Base-by-base conservation (phyloP, 495 filamentous ascomycete species). In the Hyaloscypha finlandica region DNA sequence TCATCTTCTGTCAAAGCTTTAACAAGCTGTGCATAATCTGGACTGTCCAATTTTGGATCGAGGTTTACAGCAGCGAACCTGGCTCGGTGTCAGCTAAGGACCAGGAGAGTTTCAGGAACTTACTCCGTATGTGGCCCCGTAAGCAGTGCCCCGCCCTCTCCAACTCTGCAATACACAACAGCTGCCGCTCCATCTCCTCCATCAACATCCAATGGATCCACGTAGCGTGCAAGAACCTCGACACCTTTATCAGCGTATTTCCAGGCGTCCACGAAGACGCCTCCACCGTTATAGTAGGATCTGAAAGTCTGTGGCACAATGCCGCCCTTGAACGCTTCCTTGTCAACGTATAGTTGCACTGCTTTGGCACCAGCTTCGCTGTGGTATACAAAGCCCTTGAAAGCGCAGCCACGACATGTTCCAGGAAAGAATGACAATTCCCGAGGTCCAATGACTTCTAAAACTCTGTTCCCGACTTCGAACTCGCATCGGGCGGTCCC, bases 61-160 rank as follows among this genome's bases (percentile, higher is more conserved):
- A 98, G 85, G 71, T 96, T 97, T 45, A 80, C 83, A 8, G 90
- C 87, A 4, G 93, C 90, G 76, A 99, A 99, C 73, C 93, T 97
- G 55, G 59, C 14, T n/a, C 51, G 6, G 5, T 55, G 25, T 67
- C 12, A 70, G 64, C 22, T 11, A 9, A 30, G 25, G 12, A 35
- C 16, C 54, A 48, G 1, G 33, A 32, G 30, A 30, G 8, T 25
- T 11, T 61, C 22, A 31, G 51, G 30, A 20, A 84, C 89, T 78
- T 81, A 97, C 92, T 99, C 96, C 56, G 95, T 94, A 82, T 99
- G 96, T 52, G 94, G 91, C 0, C 94, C 92, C 2, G 91, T 96
- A 37, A 99, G 78, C 25, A 97, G 78, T 1, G 87, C 92, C 30
- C 82, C 81, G 25, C 95, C 95, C n/a, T 92, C 86, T 1, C 93